Evolutionary conservation across 2,329 filamentous ascomycete species (phyloP).

Genomic region (Ophiostoma perfectum): DNA sequence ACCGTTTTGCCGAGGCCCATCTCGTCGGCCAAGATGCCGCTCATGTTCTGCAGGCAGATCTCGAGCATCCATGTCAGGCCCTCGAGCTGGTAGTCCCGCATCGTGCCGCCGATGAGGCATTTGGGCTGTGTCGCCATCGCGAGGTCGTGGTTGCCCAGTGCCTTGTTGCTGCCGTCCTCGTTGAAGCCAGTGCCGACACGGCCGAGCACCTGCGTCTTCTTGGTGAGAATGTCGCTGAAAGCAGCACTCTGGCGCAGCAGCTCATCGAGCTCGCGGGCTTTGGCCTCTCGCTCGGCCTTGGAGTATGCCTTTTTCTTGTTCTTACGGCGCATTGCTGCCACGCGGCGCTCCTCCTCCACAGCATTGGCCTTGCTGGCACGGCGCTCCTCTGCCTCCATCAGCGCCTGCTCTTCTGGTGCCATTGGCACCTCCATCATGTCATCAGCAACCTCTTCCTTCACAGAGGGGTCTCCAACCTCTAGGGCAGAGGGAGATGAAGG

Average conservation of each 20-base stretch:
- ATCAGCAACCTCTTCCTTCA: background rate
- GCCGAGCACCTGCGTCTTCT: slow-evolving; percentile 58
- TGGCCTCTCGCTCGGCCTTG: slow-evolving; percentile 50
- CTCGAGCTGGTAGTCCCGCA: slow-evolving; percentile 92
- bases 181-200: slow-evolving; percentile 57
- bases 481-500: background rate
- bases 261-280: slow-evolving; percentile 55
- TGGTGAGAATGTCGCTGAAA: slow-evolving; percentile 58
- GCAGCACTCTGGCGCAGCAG: slow-evolving; percentile 55
- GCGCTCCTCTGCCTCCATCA: slow-evolving; percentile 39
- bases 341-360: slow-evolving; percentile 40
- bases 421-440: slow-evolving; percentile 3
- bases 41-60: slow-evolving; percentile 71
- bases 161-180: slow-evolving; percentile 40
- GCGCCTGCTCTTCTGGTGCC: slow-evolving; percentile 16
- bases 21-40: slow-evolving; percentile 86
- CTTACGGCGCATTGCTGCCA: slow-evolving; percentile 36
- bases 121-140: slow-evolving; percentile 80
- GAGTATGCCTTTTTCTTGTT: slow-evolving; percentile 47
- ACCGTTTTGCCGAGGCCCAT: slow-evolving; percentile 91
- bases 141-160: slow-evolving; percentile 60
- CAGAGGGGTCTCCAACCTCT: background rate
- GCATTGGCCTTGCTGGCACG: slow-evolving; percentile 45
- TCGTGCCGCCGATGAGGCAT: slow-evolving; percentile 77
- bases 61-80: slow-evolving; percentile 95